Conservation (phyloP, 352 stramenopile species). For the Phytophthora rubi region DNA sequence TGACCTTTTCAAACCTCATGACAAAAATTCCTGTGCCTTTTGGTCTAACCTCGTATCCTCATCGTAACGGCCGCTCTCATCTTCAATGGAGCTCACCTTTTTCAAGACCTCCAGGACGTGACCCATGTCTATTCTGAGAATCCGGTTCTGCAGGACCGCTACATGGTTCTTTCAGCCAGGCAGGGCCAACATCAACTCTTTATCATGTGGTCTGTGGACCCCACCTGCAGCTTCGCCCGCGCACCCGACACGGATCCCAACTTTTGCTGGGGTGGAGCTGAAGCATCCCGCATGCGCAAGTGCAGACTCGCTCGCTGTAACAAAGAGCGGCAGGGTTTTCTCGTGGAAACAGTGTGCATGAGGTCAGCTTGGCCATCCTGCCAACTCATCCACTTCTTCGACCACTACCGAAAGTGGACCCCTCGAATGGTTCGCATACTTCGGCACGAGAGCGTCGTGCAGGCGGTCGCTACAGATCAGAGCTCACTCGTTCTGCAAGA, state of each 20-base stretch:
- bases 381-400: background rate
- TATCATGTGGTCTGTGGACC: no score
- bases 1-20: no score
- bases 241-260: constrained; percentile 44
- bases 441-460: constrained; percentile 55
- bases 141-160: no score
- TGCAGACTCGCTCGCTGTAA: constrained; percentile 65
- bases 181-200: no score
- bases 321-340: constrained; percentile 52
- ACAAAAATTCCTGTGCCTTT: no score
- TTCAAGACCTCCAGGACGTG: no score
- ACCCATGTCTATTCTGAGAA: no score
- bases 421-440: constrained; percentile 52
- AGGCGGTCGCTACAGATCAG: constrained; percentile 61
- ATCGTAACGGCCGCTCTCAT: no score
- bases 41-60: no score
- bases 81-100: no score
- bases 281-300: constrained; percentile 53
- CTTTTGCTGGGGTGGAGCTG: constrained; percentile 58
- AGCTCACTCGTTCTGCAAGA: constrained; percentile 66
- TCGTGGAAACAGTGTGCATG: constrained; percentile 59
- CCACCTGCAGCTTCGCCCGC: constrained; percentile 60
- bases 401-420: constrained; percentile 29
- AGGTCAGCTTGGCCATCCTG: constrained; percentile 52
- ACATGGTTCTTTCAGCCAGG: no score